phyloP scores from a whole-genome alignment of 768 basidiomycete genomes.

The Suillus paluster region DNA sequence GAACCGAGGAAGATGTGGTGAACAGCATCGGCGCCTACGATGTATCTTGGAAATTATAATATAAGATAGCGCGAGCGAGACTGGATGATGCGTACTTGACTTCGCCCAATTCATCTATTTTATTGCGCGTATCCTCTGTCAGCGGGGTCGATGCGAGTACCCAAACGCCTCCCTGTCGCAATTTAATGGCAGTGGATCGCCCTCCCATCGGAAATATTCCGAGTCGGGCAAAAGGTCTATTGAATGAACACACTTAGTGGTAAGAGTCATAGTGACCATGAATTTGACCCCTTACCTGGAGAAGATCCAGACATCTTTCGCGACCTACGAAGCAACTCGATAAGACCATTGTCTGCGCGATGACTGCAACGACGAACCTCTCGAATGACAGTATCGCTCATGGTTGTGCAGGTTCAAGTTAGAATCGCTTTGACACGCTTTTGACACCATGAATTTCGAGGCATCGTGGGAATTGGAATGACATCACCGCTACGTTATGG shows the following conservation, averaged over 20 bases:
- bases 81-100: conserved; percentile 54
- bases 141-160: conserved; percentile 82
- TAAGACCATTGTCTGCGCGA: neutral
- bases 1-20: conserved; percentile 65
- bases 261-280: conserved; percentile 1
- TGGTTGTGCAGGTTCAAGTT: conserved; percentile 8
- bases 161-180: conserved; percentile 74
- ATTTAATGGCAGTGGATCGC: conserved; percentile 78
- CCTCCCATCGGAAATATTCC: conserved; percentile 79
- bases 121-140: conserved; percentile 63
- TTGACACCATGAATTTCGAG: no score
- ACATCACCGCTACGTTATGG: no score
- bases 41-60: conserved; percentile 45
- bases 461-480: neutral
- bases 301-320: conserved; percentile 65
- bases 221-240: conserved; percentile 69
- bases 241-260: conserved; percentile 8
- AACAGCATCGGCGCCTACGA: conserved; percentile 59
- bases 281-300: conserved; percentile 48
- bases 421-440: no score
- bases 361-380: conserved; percentile 36
- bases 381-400: conserved; percentile 47
- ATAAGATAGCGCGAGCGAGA: conserved; percentile 7
- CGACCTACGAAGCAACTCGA: conserved; percentile 38
- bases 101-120: conserved; percentile 64